These are phyloP conservation scores for Paecilomyces formosus DNA, from an alignment of 2,329 filamentous ascomycete species.

Conservation along the genomic window DNA sequence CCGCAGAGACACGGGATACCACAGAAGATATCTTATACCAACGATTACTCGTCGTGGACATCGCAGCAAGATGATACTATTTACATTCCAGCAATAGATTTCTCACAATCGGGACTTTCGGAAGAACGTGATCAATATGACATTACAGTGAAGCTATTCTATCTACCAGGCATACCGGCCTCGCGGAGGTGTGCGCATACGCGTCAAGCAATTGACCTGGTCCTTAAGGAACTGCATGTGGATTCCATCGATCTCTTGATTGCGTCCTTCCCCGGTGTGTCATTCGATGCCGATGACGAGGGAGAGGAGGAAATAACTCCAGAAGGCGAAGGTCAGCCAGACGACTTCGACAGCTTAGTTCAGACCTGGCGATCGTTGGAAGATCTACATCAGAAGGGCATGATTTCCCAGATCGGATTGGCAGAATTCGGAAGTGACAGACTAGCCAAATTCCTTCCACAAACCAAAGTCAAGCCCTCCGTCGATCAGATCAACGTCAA, in stretches of 20 bases:
- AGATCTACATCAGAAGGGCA: constrained; percentile 60
- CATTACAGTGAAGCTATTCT: constrained; percentile 93
- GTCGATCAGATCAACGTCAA: constrained; percentile 96
- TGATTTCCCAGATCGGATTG: constrained; percentile 70
- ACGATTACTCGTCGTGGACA: constrained; percentile 57
- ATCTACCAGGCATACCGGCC: constrained; percentile 64
- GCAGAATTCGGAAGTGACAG: constrained; percentile 87
- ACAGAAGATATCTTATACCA: constrained; percentile 16
- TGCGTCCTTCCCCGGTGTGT: constrained; percentile 84
- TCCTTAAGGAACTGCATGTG: constrained; percentile 71
- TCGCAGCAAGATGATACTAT: constrained; percentile 52
- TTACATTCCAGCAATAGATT: constrained; percentile 73
- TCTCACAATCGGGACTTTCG: constrained; percentile 60
- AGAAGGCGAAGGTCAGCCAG: constrained; percentile 30
- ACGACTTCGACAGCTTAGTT: constrained; percentile 55
- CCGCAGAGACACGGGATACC: constrained; percentile 2
- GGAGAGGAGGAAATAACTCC: constrained; percentile 49
- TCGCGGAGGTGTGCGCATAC: constrained; percentile 62
- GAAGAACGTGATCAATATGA: constrained; percentile 85
- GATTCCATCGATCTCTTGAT: constrained; percentile 78
- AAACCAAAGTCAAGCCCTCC: constrained; percentile 63
- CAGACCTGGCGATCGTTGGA: constrained; percentile 66
- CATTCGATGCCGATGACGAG: constrained; percentile 88
- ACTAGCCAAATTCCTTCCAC: constrained; percentile 65
- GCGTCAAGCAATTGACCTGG: constrained; percentile 68